Conservation (phyloP, 208 protist species). For the Trypanosoma conorhini region DNA sequence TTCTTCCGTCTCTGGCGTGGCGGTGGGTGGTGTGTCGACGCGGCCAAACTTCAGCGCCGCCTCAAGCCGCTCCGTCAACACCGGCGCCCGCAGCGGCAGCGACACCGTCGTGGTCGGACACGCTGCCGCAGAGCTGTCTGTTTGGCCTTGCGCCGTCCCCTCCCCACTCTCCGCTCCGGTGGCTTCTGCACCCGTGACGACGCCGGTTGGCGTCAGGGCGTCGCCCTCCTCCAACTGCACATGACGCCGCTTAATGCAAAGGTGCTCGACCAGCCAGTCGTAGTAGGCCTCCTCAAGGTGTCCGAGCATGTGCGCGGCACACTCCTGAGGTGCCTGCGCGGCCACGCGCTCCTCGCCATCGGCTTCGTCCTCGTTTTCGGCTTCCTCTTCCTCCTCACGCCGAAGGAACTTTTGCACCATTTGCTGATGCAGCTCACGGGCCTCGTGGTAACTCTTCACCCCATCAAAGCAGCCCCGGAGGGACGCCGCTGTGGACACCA, state of each 20-base stretch:
- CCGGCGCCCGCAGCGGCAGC: background rate
- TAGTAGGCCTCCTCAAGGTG: slow-evolving; percentile 24
- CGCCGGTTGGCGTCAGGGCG: background rate
- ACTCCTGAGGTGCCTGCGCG: background rate
- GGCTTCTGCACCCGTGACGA: background rate
- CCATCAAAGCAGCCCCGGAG: slow-evolving; percentile 22
- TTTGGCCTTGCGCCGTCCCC: background rate
- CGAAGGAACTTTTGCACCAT: slow-evolving; percentile 14
- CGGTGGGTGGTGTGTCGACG: background rate
- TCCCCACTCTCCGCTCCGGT: background rate
- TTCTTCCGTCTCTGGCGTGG: background rate
- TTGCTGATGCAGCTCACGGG: slow-evolving; percentile 19
- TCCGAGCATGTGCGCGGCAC: slow-evolving; percentile 10
- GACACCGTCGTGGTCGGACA: background rate
- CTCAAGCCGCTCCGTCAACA: background rate
- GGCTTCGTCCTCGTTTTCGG: background rate
- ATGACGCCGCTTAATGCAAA: slow-evolving; percentile 18
- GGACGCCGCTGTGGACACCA: background rate
- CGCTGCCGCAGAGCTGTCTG: background rate
- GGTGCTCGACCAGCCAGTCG: slow-evolving; percentile 24
- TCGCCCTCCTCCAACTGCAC: background rate
- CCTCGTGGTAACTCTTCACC: slow-evolving; percentile 23
- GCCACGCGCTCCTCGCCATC: background rate
- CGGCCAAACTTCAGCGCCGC: background rate
- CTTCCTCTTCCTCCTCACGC: slow-evolving; percentile 13